Percentiles rank a stretch among this genome's conserved stretches.
These are phyloP conservation scores for Saksenaea oblongispora DNA, from an alignment of 371 early-diverging fungal species.

Conservation along the genomic window DNA sequence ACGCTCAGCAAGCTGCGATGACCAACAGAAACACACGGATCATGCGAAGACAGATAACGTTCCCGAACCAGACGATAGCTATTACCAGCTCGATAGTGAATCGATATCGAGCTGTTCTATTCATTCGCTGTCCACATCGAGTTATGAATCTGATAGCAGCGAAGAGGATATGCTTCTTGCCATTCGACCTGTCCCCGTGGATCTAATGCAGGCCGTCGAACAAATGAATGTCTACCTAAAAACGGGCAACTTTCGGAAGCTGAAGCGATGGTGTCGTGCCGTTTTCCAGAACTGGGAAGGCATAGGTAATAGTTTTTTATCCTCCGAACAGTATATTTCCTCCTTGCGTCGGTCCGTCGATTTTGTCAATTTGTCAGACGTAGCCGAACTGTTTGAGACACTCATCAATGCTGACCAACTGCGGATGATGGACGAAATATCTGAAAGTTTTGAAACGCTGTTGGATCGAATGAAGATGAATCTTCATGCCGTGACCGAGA, in stretches of 20 bases:
- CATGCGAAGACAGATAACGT: background rate
- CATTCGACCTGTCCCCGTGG: conserved; percentile 27
- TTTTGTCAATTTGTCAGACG: conserved; percentile 3
- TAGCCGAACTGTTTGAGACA: conserved; percentile 7
- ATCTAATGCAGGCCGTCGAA: conserved; percentile 19
- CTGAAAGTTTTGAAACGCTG: conserved; percentile 43
- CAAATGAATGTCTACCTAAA: conserved; percentile 15
- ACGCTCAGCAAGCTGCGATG: background rate
- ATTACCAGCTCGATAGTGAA: conserved; percentile 31
- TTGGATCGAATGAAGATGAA: conserved; percentile 44
- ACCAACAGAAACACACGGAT: background rate
- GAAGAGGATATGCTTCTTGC: conserved; percentile 30
- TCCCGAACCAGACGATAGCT: conserved; percentile 15
- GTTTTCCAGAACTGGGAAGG: conserved; percentile 54
- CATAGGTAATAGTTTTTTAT: conserved; percentile 40
- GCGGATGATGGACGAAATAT: conserved; percentile 23
- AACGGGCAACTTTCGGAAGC: background rate
- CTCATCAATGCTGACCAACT: conserved; percentile 10
- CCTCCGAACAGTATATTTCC: background rate
- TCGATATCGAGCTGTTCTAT: background rate
- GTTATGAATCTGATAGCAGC: conserved; percentile 18
- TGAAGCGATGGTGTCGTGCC: conserved; percentile 34
- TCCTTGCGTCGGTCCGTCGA: conserved; percentile 2
- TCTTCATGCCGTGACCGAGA: conserved; percentile 16
- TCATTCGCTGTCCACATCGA: background rate